Evolutionary conservation across 768 basidiomycete genomes (phyloP), one percentile per base, ranked within the genome.

Genomic region (Sporobolomyces roseus): DNA sequence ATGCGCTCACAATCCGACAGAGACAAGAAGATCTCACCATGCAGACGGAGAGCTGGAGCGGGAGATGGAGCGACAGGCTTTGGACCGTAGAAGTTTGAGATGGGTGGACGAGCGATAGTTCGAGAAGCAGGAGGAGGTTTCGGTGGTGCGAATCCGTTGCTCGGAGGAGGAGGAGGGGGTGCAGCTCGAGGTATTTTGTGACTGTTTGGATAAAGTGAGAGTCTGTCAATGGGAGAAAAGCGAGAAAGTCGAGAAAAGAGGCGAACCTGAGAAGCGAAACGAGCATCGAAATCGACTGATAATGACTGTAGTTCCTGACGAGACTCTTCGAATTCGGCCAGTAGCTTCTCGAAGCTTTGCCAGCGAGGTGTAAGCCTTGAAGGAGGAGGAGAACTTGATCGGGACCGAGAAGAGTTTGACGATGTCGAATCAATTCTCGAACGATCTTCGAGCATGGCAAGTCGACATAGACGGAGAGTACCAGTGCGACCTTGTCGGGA

Each of bases 401-500:
- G 9, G 49, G 36, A 7, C 16, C 43, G 50, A 63, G 52, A 17
- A 54, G 25, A n/a, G 49, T 41, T 35, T 52, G 61, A 33, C 38
- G 38, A 5, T 48, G 46, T n/a, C 36, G 52, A 4, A 25, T 29
- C 33, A 55, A 4, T 13, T 43, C 27, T 16, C 66, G 59, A 5
- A 61, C 43, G 35, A 35, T 21, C 12, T n/a, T n/a, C 27, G 56
- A 48, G 43, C 41, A 36, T 13, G 62, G 67, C 12, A 69, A 36
- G 13, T 53, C 27, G 38, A 53, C 35, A 33, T 69, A 35, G 25
- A 53, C 43, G 0, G 67, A 33, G 33, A 69, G 51, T 29, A 64
- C 43, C 43, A 69, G 43, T 10, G 67, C 67, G 33, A 63, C 41
- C 38, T 69, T 63, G 62, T 63, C 67, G 4, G 67, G 56, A 33